These are phyloP conservation scores for Diaporthe amygdali DNA, from an alignment of 2,329 filamentous ascomycete species.

Conservation along the genomic window DNA sequence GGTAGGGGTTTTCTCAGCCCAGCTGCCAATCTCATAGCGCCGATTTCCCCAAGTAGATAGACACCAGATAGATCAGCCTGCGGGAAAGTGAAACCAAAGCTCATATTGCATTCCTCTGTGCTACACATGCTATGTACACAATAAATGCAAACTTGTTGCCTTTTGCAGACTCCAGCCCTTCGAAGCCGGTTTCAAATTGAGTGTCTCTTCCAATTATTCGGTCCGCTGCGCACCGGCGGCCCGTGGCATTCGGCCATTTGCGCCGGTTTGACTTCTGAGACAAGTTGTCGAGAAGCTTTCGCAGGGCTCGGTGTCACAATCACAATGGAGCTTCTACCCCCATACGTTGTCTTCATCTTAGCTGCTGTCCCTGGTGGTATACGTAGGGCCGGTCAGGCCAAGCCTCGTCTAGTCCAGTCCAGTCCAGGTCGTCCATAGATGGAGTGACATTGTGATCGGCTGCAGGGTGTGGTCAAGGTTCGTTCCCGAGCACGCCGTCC, in stretches of 20 bases:
- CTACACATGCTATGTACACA: constrained; percentile 13
- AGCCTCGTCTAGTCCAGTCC: not conserved
- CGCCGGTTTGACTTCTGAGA: constrained; percentile 9
- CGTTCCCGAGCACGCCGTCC: not conserved
- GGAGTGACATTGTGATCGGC: constrained; percentile 6
- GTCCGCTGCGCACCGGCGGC: constrained; percentile 16
- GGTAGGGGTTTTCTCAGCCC: constrained; percentile 11
- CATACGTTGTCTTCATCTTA: not conserved
- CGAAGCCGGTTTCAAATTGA: constrained; percentile 18
- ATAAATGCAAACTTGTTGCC: constrained; percentile 16
- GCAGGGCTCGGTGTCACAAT: constrained; percentile 9
- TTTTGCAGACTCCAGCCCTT: not conserved
- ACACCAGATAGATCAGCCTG: not conserved
- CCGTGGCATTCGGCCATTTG: constrained; percentile 8
- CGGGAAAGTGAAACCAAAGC: constrained; percentile 2
- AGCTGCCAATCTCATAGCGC: constrained; percentile 19
- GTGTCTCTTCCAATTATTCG: not conserved
- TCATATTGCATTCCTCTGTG: constrained; percentile 12
- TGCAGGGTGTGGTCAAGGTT: not conserved
- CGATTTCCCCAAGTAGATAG: not conserved
- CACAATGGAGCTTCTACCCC: not conserved
- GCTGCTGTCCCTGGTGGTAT: not conserved
- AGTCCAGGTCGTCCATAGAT: not conserved
- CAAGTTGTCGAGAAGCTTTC: not conserved
- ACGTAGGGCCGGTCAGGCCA: not conserved